Percentiles rank a stretch among this genome's conserved stretches.
phyloP scores from a whole-genome alignment of 208 protist species.

The Wallacemonas collosoma region DNA sequence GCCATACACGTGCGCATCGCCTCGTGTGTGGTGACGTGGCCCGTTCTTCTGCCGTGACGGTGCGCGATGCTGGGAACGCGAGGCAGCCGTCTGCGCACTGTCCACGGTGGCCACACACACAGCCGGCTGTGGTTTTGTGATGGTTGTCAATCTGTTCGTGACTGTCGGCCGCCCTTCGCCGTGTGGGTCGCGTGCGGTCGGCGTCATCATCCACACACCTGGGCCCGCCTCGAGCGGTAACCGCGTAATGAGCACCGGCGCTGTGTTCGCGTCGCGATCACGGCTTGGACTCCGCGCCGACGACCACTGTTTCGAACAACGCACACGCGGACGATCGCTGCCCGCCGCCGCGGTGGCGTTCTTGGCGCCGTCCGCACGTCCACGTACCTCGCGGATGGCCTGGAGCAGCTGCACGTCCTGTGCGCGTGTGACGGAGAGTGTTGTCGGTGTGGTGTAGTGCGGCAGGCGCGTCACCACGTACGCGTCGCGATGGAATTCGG shows the following conservation, averaged over 20 bases:
- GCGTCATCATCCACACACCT: constrained; percentile 52
- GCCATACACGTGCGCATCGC: too few species aligned
- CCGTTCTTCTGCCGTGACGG: too few species aligned
- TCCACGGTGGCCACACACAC: constrained; percentile 14
- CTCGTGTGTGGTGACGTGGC: neutral
- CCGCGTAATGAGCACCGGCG: constrained; percentile 46
- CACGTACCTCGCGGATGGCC: neutral
- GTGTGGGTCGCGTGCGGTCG: constrained; percentile 24
- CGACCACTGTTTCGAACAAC: constrained; percentile 1
- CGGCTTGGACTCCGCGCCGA: neutral
- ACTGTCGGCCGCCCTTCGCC: neutral
- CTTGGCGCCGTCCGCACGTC: neutral
- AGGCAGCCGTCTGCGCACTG: neutral
- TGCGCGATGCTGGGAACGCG: neutral
- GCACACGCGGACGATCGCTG: neutral
- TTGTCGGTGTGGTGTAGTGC: constrained; percentile 9
- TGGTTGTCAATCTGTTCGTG: neutral
- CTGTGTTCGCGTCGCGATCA: neutral
- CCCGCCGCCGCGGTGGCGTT: neutral
- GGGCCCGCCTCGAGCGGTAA: constrained; percentile 65
- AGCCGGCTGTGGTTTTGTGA: constrained; percentile 13
- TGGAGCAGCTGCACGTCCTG: constrained; percentile 13
- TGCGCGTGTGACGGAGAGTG: constrained; percentile 8
- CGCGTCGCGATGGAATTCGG: neutral
- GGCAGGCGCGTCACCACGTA: neutral